Percentiles rank a stretch among this genome's conserved stretches.
Conservation (phyloP, 345 rosid species). For the Triadica sebifera region DNA sequence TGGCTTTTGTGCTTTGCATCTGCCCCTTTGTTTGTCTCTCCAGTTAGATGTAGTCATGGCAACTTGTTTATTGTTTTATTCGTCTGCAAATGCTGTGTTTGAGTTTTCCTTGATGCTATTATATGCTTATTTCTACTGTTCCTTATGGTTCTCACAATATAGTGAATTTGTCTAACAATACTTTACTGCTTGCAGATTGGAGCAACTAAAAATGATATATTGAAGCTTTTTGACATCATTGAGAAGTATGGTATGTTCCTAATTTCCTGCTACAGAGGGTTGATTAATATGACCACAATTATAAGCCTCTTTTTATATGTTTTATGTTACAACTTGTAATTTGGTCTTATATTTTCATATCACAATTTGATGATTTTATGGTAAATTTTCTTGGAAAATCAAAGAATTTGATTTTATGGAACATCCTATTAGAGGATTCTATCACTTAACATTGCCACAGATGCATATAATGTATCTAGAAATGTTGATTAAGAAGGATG, state of each 20-base stretch:
- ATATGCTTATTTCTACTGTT: slow-evolving; percentile 5
- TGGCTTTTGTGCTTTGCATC: not conserved
- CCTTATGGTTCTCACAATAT: slow-evolving; percentile 1
- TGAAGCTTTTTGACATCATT: slow-evolving; percentile 82
- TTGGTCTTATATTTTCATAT: not conserved
- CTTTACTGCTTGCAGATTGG: slow-evolving; percentile 51
- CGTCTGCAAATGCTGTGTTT: not conserved
- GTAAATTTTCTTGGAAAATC: not conserved
- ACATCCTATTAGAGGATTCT: not conserved
- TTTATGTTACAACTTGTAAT: not conserved
- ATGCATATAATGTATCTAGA: not conserved
- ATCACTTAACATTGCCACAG: not conserved
- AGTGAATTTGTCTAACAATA: slow-evolving; percentile 8
- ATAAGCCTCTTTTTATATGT: not conserved
- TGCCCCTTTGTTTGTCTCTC: not conserved
- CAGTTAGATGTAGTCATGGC: not conserved
- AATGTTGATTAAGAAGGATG: not conserved
- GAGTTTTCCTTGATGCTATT: not conserved
- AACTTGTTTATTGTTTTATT: not conserved
- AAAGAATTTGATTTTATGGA: not conserved
- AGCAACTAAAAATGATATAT: slow-evolving; percentile 56
- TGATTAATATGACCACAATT: not conserved
- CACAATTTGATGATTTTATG: not conserved
- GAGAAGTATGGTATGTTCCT: slow-evolving; percentile 70
- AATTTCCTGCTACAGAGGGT: not conserved